phyloP scores from a whole-genome alignment of 225 moss, liverwort and hornwort species.

The Lunularia cruciata region DNA sequence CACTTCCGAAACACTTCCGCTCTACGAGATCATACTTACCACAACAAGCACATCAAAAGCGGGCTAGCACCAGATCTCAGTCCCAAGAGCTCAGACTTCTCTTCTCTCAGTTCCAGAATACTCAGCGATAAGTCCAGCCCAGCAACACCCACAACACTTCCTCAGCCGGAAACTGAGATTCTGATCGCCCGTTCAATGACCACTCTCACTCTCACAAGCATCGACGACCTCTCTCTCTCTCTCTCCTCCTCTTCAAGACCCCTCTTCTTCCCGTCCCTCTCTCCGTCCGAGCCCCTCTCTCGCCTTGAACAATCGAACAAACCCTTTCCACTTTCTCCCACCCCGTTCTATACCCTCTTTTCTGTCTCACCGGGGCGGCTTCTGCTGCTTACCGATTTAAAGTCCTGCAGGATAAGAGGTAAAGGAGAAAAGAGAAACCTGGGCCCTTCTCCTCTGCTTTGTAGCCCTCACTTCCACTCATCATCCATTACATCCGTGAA shows the following conservation, averaged over 20 bases:
- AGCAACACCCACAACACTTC: background rate
- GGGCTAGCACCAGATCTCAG: constrained; percentile 7
- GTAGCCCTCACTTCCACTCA: constrained; percentile 8
- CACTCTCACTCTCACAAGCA: background rate
- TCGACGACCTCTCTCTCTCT: background rate
- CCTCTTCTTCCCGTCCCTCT: background rate
- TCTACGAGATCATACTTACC: constrained; percentile 11
- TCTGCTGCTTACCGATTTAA: background rate
- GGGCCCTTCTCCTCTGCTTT: constrained; percentile 11
- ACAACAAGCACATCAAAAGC: constrained; percentile 17
- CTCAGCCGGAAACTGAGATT: background rate
- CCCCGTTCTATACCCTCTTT: background rate
- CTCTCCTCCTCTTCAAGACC: background rate
- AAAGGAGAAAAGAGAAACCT: constrained; percentile 20
- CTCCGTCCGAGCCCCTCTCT: background rate
- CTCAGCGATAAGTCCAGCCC: background rate
- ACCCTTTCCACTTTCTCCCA: constrained; percentile 1
- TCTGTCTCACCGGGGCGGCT: background rate
- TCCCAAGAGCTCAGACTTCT: constrained; percentile 9
- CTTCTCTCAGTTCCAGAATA: background rate
- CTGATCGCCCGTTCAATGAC: background rate
- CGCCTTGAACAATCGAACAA: background rate
- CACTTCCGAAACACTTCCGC: constrained; percentile 15
- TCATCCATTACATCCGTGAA: constrained; percentile 1
- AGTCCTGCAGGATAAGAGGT: constrained; percentile 9